These are phyloP conservation scores for Aquilaria agallochum DNA, from an alignment of 441 rosid genomes.

Conservation along the genomic window DNA sequence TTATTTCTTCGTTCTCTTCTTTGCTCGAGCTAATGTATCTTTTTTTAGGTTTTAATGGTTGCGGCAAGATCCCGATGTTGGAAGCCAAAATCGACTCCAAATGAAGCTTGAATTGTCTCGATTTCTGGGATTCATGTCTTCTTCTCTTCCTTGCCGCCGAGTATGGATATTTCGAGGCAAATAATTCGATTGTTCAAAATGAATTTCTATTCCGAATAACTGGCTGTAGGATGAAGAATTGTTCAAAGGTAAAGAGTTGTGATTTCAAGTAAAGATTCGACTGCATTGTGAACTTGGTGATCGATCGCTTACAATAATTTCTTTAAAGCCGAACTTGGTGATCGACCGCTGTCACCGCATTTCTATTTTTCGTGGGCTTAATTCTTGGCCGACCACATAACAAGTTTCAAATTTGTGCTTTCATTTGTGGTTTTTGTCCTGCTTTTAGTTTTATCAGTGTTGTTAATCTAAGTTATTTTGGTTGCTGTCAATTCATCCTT, in stretches of 20 bases:
- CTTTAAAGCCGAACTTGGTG: too few species aligned
- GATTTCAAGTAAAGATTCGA: slow-evolving; percentile 11
- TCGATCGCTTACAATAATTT: too few species aligned
- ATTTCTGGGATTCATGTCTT: slow-evolving; percentile 24
- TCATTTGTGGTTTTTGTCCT: too few species aligned
- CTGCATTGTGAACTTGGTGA: slow-evolving; percentile 15
- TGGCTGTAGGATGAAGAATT: slow-evolving; percentile 10
- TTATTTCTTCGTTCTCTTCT: too few species aligned
- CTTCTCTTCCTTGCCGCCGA: slow-evolving; percentile 30
- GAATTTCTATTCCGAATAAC: slow-evolving; percentile 3
- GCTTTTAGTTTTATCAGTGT: too few species aligned
- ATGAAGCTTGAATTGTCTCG: slow-evolving; percentile 22
- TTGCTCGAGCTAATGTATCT: too few species aligned
- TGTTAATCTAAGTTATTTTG: too few species aligned
- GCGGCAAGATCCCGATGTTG: slow-evolving; percentile 33
- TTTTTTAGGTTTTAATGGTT: slow-evolving; percentile 23
- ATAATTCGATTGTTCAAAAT: slow-evolving; percentile 4
- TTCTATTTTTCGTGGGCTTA: too few species aligned
- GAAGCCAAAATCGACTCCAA: slow-evolving; percentile 28
- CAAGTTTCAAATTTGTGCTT: too few species aligned
- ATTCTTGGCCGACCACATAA: too few species aligned
- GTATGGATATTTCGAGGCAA: slow-evolving; percentile 13
- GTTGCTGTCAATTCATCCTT: too few species aligned
- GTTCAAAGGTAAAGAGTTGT: slow-evolving; percentile 9
- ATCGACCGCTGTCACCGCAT: too few species aligned